phyloP scores from a whole-genome alignment of 176 grass and related monocot species.

The Musa beccarii region DNA sequence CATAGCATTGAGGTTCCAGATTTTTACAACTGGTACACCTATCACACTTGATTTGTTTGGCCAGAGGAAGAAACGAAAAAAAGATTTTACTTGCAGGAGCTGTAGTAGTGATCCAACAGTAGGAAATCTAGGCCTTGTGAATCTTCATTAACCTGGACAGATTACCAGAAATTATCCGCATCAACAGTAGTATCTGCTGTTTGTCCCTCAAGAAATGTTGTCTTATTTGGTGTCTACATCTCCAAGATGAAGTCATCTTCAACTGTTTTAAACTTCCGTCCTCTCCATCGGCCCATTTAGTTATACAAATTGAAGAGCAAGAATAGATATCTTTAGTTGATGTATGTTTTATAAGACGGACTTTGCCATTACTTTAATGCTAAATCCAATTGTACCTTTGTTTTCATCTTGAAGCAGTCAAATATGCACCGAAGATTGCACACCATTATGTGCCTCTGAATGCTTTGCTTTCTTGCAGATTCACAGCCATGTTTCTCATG shows the following conservation, averaged over 20 bases:
- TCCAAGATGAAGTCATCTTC: too few relatives aligned
- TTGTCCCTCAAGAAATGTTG: too few relatives aligned
- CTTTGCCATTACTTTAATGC: not conserved
- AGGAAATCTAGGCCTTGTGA: not conserved
- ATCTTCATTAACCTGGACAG: not conserved
- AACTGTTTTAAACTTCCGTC: not conserved
- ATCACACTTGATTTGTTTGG: too few relatives aligned
- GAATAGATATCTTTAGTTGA: not conserved
- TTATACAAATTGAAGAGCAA: not conserved
- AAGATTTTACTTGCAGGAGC: not conserved
- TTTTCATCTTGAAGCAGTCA: not conserved
- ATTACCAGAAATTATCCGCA: not conserved
- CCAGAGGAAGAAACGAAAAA: not conserved
- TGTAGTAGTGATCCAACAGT: not conserved
- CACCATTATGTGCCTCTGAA: not conserved
- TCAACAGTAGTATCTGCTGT: too few relatives aligned
- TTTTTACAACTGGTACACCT: not conserved
- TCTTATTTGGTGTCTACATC: too few relatives aligned
- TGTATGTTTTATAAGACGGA: too few relatives aligned
- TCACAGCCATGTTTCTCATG: not conserved
- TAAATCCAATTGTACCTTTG: not conserved
- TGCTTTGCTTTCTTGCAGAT: not conserved
- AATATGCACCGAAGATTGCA: not conserved
- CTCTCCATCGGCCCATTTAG: not conserved
- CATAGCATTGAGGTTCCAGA: constrained; percentile 23